Conservation (phyloP, 768 basidiomycete genomes). For the Macrolepiota fuliginosa region DNA sequence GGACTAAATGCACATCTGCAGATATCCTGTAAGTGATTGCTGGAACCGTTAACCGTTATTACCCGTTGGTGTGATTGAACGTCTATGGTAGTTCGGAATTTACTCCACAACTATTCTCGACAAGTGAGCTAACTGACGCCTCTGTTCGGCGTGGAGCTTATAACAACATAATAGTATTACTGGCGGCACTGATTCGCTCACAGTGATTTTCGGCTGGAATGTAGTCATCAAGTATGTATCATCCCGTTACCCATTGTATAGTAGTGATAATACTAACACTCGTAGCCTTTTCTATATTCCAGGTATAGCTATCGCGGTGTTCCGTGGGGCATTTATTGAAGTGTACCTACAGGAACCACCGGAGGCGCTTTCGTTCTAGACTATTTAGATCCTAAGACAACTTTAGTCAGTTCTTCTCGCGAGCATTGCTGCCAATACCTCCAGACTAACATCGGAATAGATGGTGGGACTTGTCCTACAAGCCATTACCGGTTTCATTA, state of each 20-base stretch:
- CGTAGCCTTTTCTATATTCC: conserved; percentile 38
- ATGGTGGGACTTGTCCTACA: conserved; percentile 67
- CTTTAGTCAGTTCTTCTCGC: conserved; percentile 48
- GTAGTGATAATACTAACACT: not conserved
- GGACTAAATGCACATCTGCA: conserved; percentile 20
- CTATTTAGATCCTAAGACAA: conserved; percentile 69
- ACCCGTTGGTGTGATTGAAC: not conserved
- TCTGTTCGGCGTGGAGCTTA: not conserved
- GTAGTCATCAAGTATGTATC: conserved; percentile 73
- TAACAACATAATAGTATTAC: conserved; percentile 45
- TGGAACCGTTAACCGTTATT: not conserved
- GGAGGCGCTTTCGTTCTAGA: conserved; percentile 77
- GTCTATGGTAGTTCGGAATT: conserved; percentile 59
- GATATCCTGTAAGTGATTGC: conserved; percentile 56
- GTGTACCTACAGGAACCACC: conserved; percentile 53
- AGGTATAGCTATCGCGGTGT: conserved; percentile 20
- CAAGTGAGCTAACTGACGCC: conserved; percentile 35
- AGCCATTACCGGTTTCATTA: conserved; percentile 80
- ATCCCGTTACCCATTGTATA: not conserved
- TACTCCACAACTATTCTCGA: conserved; percentile 78
- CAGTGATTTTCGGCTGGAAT: conserved; percentile 78
- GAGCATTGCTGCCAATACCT: not conserved
- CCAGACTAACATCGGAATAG: conserved; percentile 27
- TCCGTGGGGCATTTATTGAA: conserved; percentile 30
- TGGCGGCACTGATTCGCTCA: conserved; percentile 48